Evolutionary conservation across 2,329 filamentous ascomycete genomes (phyloP).

Genomic region (Aspergillus ochraceoroseus): DNA sequence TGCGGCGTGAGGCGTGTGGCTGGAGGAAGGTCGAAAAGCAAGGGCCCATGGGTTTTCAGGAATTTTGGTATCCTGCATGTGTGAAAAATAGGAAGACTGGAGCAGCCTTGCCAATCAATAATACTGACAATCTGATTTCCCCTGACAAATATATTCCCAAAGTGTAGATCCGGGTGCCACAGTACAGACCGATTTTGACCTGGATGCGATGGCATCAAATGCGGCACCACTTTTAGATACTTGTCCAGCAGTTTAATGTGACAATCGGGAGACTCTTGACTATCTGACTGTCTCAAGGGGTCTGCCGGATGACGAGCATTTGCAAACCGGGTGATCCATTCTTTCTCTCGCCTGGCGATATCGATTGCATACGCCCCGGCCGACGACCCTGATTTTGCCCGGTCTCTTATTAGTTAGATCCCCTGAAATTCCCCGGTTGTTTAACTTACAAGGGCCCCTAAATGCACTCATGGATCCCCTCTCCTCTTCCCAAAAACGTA

Average conservation of each 20-base stretch:
- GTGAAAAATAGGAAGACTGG: conserved; percentile 9
- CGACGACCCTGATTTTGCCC: conserved; percentile 7
- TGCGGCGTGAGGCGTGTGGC: conserved; percentile 14
- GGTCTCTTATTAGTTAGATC: conserved; percentile 3
- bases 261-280: conserved; percentile 9
- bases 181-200: conserved; percentile 6
- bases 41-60: conserved; percentile 12
- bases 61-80: conserved; percentile 12
- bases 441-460: conserved; percentile 5
- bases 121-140: conserved; percentile 9
- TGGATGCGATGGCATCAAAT: conserved; percentile 5
- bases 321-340: conserved; percentile 8
- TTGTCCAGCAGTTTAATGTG: conserved; percentile 8
- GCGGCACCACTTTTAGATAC: conserved; percentile 4
- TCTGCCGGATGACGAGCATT: conserved; percentile 10
- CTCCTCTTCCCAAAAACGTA: conserved; percentile 9
- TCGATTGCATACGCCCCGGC: conserved; percentile 7
- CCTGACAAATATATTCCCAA: conserved; percentile 7
- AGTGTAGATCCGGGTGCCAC: conserved; percentile 9
- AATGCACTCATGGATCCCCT: conserved; percentile 4
- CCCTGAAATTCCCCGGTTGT: not conserved
- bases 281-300: conserved; percentile 8
- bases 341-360: conserved; percentile 11
- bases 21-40: conserved; percentile 17
- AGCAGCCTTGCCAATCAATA: conserved; percentile 13